Conservation (phyloP, 768 basidiomycete species). For the Suillus variegatus region DNA sequence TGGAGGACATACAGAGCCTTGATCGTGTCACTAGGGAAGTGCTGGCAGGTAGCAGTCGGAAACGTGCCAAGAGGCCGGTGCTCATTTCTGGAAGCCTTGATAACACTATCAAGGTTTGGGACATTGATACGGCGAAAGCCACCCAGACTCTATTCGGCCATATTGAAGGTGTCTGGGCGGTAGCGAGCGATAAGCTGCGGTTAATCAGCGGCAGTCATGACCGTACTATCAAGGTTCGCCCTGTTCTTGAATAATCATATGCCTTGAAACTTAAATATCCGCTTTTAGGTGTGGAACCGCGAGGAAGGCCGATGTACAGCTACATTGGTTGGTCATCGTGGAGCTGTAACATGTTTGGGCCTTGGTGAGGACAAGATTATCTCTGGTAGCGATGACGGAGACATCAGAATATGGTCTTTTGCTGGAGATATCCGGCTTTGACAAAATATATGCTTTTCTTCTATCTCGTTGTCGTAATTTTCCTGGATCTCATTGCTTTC, state of each 20-base stretch:
- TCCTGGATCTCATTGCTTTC: background rate
- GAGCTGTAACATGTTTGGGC: constrained; percentile 88
- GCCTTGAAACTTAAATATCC: background rate
- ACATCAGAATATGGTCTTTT: constrained; percentile 84
- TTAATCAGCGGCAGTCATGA: constrained; percentile 94
- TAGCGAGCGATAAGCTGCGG: constrained; percentile 89
- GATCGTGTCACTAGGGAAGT: constrained; percentile 8
- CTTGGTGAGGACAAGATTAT: constrained; percentile 95
- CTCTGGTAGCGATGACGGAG: constrained; percentile 93
- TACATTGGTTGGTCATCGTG: constrained; percentile 92
- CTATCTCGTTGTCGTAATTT: background rate
- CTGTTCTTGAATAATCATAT: constrained; percentile 9
- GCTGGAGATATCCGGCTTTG: constrained; percentile 28
- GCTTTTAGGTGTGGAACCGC: constrained; percentile 82
- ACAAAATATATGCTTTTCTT: background rate
- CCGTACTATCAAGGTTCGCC: constrained; percentile 89
- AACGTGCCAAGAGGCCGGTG: constrained; percentile 55
- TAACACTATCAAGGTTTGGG: constrained; percentile 96
- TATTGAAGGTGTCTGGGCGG: constrained; percentile 97
- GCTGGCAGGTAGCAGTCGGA: constrained; percentile 17
- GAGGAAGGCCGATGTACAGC: constrained; percentile 86
- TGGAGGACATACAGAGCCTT: constrained; percentile 15
- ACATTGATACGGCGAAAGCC: constrained; percentile 81
- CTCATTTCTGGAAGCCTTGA: constrained; percentile 90
- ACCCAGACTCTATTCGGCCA: constrained; percentile 91